Base-by-base conservation (phyloP, 2,329 filamentous ascomycete genomes). In the Neonectria hederae region DNA sequence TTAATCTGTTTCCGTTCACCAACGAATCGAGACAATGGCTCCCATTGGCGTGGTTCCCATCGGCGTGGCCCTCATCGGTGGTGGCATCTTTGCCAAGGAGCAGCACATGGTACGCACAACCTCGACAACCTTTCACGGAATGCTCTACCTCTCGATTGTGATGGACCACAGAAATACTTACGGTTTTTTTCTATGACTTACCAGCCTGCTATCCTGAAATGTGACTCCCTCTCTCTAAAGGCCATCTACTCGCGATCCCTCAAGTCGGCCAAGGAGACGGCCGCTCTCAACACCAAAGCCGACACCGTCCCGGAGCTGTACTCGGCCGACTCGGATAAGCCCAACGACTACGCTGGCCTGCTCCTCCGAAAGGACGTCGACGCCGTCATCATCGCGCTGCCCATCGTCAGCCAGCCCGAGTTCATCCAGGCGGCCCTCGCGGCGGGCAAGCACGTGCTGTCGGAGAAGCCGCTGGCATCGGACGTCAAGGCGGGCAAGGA, bases 401-500 rank as follows among this genome's bases (percentile, higher is more conserved):
- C 90, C 35, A 92, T 92, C 73, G 74, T 82, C 52, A 79, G 79
- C 40, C 89, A 92, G 75, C 87, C 89, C 2, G 77, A 77, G 13
- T 84, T 85, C 70, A 86, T 92, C 71, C 81, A 85, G 65, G 82
- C 83, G 65, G 87, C 87, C 0, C 79, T 92, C 19, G 74, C 78
- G n/a, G 89, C 88, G 1, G 88, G 89, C 26, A 92, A 92, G 77
- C 89, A 92, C 73, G 89, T 92, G 8, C 80, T 92, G 3, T 86
- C 86, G 17, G 90, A 92, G 78, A 92, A 92, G 78, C 90, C 90
- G 35, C 82, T 92, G 43, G 89, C 87, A 3, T 84, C 86, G 68
- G 87, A 90, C 68, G 77, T 90, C 9, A 79, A 81, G 2, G 72
- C 75, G 1, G 83, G 78, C 17, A 70, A 76, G 66, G 73, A 77